A percentile compares a stretch with the other conserved stretches of the same genome.
phyloP scores from a whole-genome alignment of 1,139 yeast genomes.

The Suhomyces maxii region DNA sequence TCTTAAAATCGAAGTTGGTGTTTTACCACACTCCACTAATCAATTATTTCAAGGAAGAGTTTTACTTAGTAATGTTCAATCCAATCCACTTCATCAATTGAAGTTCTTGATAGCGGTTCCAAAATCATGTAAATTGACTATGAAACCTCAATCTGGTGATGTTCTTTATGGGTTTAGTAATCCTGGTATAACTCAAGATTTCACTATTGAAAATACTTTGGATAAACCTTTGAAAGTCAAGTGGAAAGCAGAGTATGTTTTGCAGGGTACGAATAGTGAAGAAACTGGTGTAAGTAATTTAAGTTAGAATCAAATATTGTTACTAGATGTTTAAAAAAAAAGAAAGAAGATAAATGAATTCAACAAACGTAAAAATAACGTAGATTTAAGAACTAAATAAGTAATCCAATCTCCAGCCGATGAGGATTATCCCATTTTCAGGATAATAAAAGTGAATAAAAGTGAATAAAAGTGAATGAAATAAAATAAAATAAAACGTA shows the following conservation, averaged over 20 bases:
- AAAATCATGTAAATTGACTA: conserved; percentile 60
- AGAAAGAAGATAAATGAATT: too few relatives aligned
- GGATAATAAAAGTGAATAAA: background rate
- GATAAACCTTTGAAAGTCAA: conserved; percentile 64
- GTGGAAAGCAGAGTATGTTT: conserved; percentile 69
- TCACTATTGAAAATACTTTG: conserved; percentile 55
- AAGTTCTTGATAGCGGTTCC: conserved; percentile 84
- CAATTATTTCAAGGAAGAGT: conserved; percentile 45
- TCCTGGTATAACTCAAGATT: conserved; percentile 60
- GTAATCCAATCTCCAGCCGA: background rate
- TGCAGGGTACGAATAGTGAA: conserved; percentile 48
- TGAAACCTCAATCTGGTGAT: conserved; percentile 71
- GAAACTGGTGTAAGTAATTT: conserved; percentile 57
- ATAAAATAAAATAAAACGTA: too few relatives aligned
- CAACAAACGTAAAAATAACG: background rate
- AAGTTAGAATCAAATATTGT: conserved; percentile 10
- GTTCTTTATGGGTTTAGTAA: conserved; percentile 49
- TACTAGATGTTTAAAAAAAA: background rate
- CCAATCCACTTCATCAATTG: conserved; percentile 39
- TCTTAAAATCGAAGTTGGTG: conserved; percentile 54
- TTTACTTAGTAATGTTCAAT: conserved; percentile 43
- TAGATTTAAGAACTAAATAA: conserved; percentile 3
- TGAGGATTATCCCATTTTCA: background rate
- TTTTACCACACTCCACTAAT: conserved; percentile 36
- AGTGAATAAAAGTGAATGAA: background rate